phyloP scores from a whole-genome alignment of 352 stramenopile genomes.

The Phytophthora tubulina region DNA sequence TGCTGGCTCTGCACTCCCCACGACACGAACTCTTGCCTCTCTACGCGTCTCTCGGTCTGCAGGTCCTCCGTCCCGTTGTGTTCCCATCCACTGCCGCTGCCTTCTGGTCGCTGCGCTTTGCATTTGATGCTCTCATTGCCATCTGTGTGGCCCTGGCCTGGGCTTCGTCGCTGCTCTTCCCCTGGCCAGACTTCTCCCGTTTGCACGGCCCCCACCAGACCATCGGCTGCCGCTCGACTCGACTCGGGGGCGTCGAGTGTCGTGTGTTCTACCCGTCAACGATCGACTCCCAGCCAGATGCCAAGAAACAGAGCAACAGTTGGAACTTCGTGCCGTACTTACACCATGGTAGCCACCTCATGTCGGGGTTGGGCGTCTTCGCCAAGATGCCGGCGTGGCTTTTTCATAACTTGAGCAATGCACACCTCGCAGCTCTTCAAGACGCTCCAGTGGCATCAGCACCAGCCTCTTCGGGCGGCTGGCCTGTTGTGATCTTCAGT shows the following conservation, averaged over 20 bases:
- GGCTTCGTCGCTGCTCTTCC: constrained; percentile 57
- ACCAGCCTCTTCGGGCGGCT: constrained; percentile 33
- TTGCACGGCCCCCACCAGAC: constrained; percentile 52
- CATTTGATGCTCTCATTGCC: constrained; percentile 12
- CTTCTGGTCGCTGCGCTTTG: constrained; percentile 6
- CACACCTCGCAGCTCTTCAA: constrained; percentile 50
- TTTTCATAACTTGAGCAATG: constrained; percentile 66
- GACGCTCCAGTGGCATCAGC: constrained; percentile 48
- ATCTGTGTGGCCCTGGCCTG: constrained; percentile 32
- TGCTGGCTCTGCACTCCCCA: constrained; percentile 48
- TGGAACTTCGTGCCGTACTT: constrained; percentile 39
- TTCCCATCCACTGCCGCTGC: constrained; percentile 9
- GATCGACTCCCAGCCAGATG: neutral
- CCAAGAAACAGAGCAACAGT: neutral
- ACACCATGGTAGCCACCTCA: constrained; percentile 65
- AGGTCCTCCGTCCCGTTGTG: neutral
- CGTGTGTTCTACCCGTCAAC: constrained; percentile 75
- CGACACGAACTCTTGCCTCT: constrained; percentile 44
- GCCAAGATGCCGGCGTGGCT: constrained; percentile 58
- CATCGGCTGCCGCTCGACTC: constrained; percentile 52
- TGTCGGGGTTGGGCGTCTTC: constrained; percentile 59
- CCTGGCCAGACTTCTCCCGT: constrained; percentile 59
- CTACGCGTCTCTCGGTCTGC: constrained; percentile 40
- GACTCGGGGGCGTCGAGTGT: constrained; percentile 64
- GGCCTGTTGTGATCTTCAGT: constrained; percentile 70